These are phyloP conservation scores for Diaporthe sp. DNA, from an alignment of 2,329 filamentous ascomycete genomes.

Conservation along the genomic window DNA sequence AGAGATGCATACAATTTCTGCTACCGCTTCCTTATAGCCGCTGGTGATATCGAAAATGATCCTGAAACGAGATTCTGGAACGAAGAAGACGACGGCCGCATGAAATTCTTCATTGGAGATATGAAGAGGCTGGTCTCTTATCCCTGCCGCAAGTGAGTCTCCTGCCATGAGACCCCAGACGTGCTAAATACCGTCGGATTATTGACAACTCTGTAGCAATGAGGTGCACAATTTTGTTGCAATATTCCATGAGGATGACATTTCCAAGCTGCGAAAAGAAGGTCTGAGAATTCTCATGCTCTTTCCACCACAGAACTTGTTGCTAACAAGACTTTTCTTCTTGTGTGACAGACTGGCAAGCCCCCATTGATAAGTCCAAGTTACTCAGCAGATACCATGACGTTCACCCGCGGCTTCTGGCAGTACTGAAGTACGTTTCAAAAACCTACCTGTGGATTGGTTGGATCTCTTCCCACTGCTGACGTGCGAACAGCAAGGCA, in stretches of 20 bases:
- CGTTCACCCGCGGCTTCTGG: neutral
- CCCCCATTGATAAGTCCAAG: neutral
- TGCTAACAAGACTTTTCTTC: neutral
- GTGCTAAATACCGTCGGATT: neutral
- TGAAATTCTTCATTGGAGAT: constrained; percentile 40
- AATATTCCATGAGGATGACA: constrained; percentile 42
- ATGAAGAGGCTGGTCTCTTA: constrained; percentile 46
- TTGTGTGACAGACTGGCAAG: neutral
- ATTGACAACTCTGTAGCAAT: constrained; percentile 37
- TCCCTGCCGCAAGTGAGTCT: constrained; percentile 45
- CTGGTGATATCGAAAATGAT: constrained; percentile 44
- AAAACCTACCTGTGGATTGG: too few species aligned
- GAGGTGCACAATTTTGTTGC: constrained; percentile 49
- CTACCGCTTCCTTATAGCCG: constrained; percentile 49
- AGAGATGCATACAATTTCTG: constrained; percentile 45
- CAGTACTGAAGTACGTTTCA: neutral
- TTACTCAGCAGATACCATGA: neutral
- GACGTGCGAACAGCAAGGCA: constrained; percentile 43
- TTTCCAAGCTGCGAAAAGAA: neutral
- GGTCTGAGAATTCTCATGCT: neutral
- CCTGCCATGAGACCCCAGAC: constrained; percentile 5
- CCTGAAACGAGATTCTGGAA: constrained; percentile 45
- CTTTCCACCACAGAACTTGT: neutral
- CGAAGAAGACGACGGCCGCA: constrained; percentile 40
- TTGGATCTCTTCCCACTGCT: neutral